Base-by-base conservation (phyloP, 2,329 filamentous ascomycete genomes). In the Pyrenophora tritici-repentis region DNA sequence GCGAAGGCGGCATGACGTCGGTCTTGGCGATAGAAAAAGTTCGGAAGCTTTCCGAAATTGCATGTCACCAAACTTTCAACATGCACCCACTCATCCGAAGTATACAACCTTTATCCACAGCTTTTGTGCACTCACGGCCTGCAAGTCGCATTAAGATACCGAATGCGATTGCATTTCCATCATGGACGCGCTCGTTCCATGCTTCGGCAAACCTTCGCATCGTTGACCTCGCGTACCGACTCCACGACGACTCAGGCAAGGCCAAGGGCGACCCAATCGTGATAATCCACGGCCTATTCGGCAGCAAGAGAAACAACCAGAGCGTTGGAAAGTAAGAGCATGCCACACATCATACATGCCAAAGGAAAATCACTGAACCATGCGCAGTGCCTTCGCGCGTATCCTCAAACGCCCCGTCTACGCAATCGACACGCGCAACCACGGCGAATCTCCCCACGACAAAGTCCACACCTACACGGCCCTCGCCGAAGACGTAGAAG, bases 261-360 rank as follows among this genome's bases (percentile, higher is more conserved):
- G 67, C 68, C 1, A 66, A 61, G n/a, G 71, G 71, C n/a, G 76
- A 78, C 44, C 89, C 92, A 2, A 90, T 97, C 58, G 76, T 97
- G 55, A 89, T 97, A 61, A 84, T 97, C 67, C 93, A 97, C 72
- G 93, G 94, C 1, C 80, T 97, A 9, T 97, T 97, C 68, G 93
- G 93, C 16, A 96, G 90, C 32, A 96, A 95, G 78, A 91, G 90
- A 78, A 97, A 97, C 72, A 96, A 97, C 72, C 82, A 92, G 73
- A 90, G 83, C 67, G 94, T 97, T 57, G 95, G 91, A 87, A 96
- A 91, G 93, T 96, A 53, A 10, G 52, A 32, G 13, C n/a, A 3
- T 13, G 6, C 2, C 22, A 24, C 26, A n/a, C 17, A n/a, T 6
- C 22, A 22, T n/a, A n/a, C n/a, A n/a, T n/a, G n/a, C n/a, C 14